Percentiles rank a stretch among this genome's conserved stretches.
These are phyloP conservation scores for Tolypocladium amazonense DNA, from an alignment of 2,329 filamentous ascomycete species.

Conservation along the genomic window DNA sequence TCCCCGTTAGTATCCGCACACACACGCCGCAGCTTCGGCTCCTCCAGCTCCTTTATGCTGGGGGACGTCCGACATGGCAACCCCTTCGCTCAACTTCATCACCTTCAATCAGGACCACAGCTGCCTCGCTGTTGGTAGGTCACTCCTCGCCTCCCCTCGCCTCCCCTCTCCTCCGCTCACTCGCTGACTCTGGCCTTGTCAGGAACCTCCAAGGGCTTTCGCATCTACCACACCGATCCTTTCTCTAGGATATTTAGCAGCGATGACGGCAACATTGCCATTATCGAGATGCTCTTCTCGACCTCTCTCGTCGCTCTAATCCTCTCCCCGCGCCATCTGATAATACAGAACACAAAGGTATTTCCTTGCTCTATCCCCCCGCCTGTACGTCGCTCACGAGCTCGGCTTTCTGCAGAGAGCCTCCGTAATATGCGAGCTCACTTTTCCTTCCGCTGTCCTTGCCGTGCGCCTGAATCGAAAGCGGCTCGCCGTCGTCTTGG, in stretches of 20 bases:
- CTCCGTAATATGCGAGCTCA: conserved; percentile 94
- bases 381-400: background rate
- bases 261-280: conserved; percentile 87
- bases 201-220: conserved; percentile 90
- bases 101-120: conserved; percentile 99
- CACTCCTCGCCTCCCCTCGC: background rate
- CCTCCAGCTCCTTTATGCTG: conserved; percentile 3
- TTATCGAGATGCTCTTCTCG: conserved; percentile 98
- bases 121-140: conserved; percentile 78
- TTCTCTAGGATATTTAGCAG: conserved; percentile 93
- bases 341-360: conserved; percentile 97
- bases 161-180: background rate
- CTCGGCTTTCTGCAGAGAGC: conserved; percentile 33
- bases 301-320: conserved; percentile 93
- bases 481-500: conserved; percentile 82
- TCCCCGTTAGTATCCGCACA: background rate
- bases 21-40: background rate
- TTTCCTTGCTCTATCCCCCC: conserved; percentile 10
- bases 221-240: conserved; percentile 92
- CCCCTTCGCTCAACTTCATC: conserved; percentile 83
- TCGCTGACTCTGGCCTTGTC: background rate
- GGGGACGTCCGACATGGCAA: conserved; percentile 41
- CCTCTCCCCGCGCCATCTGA: conserved; percentile 79
- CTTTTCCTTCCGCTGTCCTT: conserved; percentile 91
- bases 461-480: conserved; percentile 92